Percentiles rank a stretch among this genome's conserved stretches.
Evolutionary conservation across 2,329 filamentous ascomycete species (phyloP).

Genomic region (Penicillium sp.): DNA sequence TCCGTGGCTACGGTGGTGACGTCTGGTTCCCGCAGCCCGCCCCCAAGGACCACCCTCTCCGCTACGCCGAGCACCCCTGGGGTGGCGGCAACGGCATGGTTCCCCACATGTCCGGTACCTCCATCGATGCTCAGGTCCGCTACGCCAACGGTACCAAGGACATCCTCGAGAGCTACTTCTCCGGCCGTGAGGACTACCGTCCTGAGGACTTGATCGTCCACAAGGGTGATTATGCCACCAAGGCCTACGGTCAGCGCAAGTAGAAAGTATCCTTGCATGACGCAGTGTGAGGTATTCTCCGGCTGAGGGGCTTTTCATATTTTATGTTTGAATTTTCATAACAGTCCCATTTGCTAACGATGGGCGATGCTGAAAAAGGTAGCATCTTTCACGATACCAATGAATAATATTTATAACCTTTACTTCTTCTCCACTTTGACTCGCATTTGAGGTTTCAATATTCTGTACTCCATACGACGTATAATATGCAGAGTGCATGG

Average conservation of each 20-base stretch:
- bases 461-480: background rate
- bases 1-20: constrained; percentile 44
- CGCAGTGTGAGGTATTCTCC: background rate
- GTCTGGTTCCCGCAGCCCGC: constrained; percentile 95
- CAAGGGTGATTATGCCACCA: constrained; percentile 86
- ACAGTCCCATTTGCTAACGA: background rate
- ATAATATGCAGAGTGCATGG: background rate
- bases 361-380: constrained; percentile 12
- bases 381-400: constrained; percentile 21
- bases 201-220: constrained; percentile 85
- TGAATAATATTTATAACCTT: constrained; percentile 15
- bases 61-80: constrained; percentile 86
- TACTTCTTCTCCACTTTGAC: background rate
- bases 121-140: constrained; percentile 91
- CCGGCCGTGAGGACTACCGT: constrained; percentile 76
- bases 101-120: constrained; percentile 96
- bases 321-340: constrained; percentile 13
- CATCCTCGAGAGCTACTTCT: constrained; percentile 86
- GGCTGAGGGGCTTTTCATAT: background rate
- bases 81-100: constrained; percentile 98
- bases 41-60: constrained; percentile 82
- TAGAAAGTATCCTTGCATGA: constrained; percentile 11
- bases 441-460: background rate
- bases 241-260: constrained; percentile 71
- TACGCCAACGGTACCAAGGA: constrained; percentile 81